Percentiles rank a stretch among this genome's conserved stretches.
phyloP scores from a whole-genome alignment of 1,284 basidiomycete genomes.

The Microbotryomycetes sp. region DNA sequence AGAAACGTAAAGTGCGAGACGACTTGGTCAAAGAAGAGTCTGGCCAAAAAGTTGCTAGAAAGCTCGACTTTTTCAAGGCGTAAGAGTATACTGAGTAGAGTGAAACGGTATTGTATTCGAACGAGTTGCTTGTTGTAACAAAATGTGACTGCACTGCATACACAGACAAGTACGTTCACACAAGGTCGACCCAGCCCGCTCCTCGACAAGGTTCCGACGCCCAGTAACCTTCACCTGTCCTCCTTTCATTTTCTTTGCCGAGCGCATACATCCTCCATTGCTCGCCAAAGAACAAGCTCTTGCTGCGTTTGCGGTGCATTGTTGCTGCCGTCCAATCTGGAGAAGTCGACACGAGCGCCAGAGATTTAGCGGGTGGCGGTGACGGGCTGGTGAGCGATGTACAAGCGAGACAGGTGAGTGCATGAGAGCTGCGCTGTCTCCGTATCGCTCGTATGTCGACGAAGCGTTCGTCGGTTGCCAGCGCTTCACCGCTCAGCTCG shows the following conservation, averaged over 20 bases:
- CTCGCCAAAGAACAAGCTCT: neutral
- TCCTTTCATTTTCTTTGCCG: neutral
- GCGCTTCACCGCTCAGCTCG: too few relatives aligned
- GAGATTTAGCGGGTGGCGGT: neutral
- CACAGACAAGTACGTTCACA: too few relatives aligned
- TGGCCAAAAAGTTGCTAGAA: constrained; percentile 27
- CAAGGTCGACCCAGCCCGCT: neutral
- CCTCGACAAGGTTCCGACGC: neutral
- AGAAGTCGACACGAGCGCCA: neutral
- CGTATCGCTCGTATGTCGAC: neutral
- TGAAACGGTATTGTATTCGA: too few relatives aligned
- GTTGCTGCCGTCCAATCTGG: neutral
- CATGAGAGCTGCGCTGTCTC: neutral
- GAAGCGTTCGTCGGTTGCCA: constrained; percentile 2
- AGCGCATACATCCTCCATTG: neutral
- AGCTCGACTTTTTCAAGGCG: constrained; percentile 18
- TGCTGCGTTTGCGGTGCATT: neutral
- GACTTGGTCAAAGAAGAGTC: constrained; percentile 6
- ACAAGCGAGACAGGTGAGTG: neutral
- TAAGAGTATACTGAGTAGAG: too few relatives aligned
- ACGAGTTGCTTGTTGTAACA: too few relatives aligned
- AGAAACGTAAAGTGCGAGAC: neutral
- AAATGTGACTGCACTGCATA: too few relatives aligned
- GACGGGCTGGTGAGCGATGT: neutral
- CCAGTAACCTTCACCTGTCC: neutral